Evolutionary conservation across 2,329 filamentous ascomycete genomes (phyloP), one percentile per base, ranked within the genome.

Genomic region (Sclerotinia sclerotiorum): DNA sequence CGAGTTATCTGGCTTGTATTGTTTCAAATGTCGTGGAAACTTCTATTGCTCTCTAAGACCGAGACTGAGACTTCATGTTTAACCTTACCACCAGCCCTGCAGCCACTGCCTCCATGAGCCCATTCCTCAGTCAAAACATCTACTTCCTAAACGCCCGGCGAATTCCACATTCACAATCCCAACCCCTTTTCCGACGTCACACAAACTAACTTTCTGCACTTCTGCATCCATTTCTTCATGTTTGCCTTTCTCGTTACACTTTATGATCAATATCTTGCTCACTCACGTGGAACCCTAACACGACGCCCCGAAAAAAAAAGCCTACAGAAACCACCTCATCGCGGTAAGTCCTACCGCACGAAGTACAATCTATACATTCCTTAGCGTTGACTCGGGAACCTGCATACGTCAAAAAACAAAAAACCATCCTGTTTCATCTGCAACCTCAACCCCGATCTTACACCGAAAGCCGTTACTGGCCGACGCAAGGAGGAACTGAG

Each of bases 391-490:
- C 56, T 67, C 65, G 65, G 65, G 48, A 67, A 54, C 57, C 65
- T 67, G 65, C 65, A 67, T 67, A 63, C 39, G 65, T 67, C 65
- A 67, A 67, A 67, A 62, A n/a, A n/a, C n/a, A n/a, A n/a, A 39
- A 29, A 21, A 29, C n/a, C n/a, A 67, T 27, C 8, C 44, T 61
- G 65, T 58, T 67, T 61, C 64, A 39, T 61, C 55, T 39, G 54
- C 32, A 39, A 60, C 55, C 35, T 32, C 35, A 67, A 61, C 65
- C 46, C 65, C 56, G 65, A 63, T 63, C 65, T 63, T 52, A 35
- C 24, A 54, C 65, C 65, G 65, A 27, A 63, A 29, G 48, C 65
- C 65, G 65, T 67, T 67, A 24, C 58, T 62, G 55, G 65, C 65
- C 65, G 65, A 67, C 17, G 56, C 63, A 65, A 65, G 63, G 63